A percentile compares a stretch with the other conserved stretches of the same genome.
phyloP scores from a whole-genome alignment of 108 stramenopile species.

The Cyclostephanos invisitatus region DNA sequence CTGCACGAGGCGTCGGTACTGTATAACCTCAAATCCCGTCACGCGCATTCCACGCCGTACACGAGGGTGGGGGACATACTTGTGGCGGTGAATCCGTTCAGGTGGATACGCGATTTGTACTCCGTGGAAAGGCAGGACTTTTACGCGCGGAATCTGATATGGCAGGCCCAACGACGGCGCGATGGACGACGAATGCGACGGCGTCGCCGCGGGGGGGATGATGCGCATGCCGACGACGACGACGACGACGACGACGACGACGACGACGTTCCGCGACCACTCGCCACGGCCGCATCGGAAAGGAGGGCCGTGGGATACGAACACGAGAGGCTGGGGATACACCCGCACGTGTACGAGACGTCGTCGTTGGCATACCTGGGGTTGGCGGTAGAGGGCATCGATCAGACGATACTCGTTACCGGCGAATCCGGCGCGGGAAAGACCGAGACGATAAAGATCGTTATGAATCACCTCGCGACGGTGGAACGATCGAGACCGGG shows the following conservation, averaged over 20 bases:
- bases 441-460: constrained; percentile 90
- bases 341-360: constrained; percentile 83
- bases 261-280: neutral
- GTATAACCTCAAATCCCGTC: constrained; percentile 84
- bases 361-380: constrained; percentile 74
- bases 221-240: neutral
- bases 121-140: constrained; percentile 49
- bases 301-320: constrained; percentile 57
- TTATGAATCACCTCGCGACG: constrained; percentile 83
- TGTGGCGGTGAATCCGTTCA: constrained; percentile 93
- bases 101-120: constrained; percentile 81
- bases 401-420: constrained; percentile 82
- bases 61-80: constrained; percentile 91
- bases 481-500: constrained; percentile 59
- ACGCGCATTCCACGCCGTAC: constrained; percentile 71
- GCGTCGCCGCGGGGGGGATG: neutral
- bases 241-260: neutral
- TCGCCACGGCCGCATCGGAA: constrained; percentile 49
- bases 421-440: constrained; percentile 93
- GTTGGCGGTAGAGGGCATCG: constrained; percentile 45
- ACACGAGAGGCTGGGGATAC: constrained; percentile 53
- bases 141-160: constrained; percentile 77
- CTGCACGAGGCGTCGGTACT: constrained; percentile 97
- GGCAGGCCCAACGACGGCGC: constrained; percentile 32
- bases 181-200: neutral